A percentile compares a stretch with the other conserved stretches of the same genome.
phyloP scores from a whole-genome alignment of 208 protist species.

The Crithidia acanthocephali region DNA sequence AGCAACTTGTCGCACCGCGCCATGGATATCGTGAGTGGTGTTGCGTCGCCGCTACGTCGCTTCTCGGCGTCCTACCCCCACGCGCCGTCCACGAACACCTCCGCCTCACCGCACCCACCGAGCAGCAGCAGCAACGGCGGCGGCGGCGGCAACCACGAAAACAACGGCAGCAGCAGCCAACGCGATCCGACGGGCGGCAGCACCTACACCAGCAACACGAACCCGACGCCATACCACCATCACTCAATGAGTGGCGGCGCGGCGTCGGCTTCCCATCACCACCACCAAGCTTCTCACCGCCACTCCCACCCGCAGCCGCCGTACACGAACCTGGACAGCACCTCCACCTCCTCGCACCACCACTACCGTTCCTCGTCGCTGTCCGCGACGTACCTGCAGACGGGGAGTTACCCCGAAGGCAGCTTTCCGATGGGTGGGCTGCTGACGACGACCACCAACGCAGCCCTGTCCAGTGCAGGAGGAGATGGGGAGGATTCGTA shows the following conservation, averaged over 20 bases:
- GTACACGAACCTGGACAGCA: constrained; percentile 1
- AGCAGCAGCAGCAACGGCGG: constrained; percentile 2
- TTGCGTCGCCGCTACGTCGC: neutral
- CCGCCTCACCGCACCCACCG: constrained; percentile 1
- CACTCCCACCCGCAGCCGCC: constrained; percentile 3
- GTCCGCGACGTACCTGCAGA: neutral
- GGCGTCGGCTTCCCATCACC: neutral
- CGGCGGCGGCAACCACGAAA: neutral
- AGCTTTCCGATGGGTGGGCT: neutral
- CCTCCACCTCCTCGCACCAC: constrained; percentile 6
- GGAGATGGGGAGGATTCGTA: constrained; percentile 25
- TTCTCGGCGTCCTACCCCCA: constrained; percentile 5
- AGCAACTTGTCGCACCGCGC: constrained; percentile 12
- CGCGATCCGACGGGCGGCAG: no score
- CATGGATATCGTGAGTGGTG: neutral
- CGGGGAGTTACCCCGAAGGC: constrained; percentile 8
- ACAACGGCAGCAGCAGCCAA: neutral
- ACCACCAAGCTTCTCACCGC: no score
- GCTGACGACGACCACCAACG: neutral
- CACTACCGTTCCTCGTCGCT: constrained; percentile 16
- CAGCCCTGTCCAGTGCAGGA: neutral
- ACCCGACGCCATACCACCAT: neutral
- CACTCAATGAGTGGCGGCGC: neutral
- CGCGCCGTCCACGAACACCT: neutral
- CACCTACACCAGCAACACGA: no score